A percentile compares a stretch with the other conserved stretches of the same genome.
phyloP scores from a whole-genome alignment of 306 rosid genomes.

The Medicago arabica region DNA sequence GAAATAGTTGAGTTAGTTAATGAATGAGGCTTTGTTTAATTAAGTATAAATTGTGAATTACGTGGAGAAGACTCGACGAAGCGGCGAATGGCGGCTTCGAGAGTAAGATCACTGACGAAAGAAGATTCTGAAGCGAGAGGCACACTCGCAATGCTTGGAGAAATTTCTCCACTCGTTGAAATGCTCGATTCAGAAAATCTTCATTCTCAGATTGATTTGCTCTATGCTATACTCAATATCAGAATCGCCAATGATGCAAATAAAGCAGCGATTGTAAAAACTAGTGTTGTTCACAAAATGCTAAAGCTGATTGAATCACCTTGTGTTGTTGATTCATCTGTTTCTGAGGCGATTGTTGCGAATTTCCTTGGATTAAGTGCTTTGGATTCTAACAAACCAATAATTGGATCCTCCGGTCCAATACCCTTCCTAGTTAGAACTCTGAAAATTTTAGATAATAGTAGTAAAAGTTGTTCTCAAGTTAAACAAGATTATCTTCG shows the following conservation, averaged over 20 bases:
- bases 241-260: conserved; percentile 91
- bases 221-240: conserved; percentile 93
- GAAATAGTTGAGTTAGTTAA: too few relatives aligned
- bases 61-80: conserved; percentile 54
- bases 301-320: conserved; percentile 74
- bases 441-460: conserved; percentile 50
- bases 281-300: conserved; percentile 92
- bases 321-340: conserved; percentile 51
- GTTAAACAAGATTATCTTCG: conserved; percentile 87
- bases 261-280: conserved; percentile 86
- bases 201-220: conserved; percentile 78
- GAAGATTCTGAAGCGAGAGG: conserved; percentile 77
- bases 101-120: conserved; percentile 71
- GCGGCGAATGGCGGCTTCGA: conserved; percentile 66
- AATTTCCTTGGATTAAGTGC: conserved; percentile 96
- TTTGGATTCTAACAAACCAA: conserved; percentile 82
- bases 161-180: conserved; percentile 85
- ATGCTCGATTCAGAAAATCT: conserved; percentile 77
- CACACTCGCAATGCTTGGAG: conserved; percentile 88
- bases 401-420: conserved; percentile 95
- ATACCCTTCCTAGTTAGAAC: conserved; percentile 75
- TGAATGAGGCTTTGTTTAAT: too few relatives aligned
- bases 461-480: conserved; percentile 51
- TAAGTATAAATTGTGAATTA: too few relatives aligned
- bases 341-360: conserved; percentile 83